Evolutionary conservation across 2,329 filamentous ascomycete species (phyloP), one percentile per base, ranked within the genome.

Genomic region (Fusarium agapanthi): DNA sequence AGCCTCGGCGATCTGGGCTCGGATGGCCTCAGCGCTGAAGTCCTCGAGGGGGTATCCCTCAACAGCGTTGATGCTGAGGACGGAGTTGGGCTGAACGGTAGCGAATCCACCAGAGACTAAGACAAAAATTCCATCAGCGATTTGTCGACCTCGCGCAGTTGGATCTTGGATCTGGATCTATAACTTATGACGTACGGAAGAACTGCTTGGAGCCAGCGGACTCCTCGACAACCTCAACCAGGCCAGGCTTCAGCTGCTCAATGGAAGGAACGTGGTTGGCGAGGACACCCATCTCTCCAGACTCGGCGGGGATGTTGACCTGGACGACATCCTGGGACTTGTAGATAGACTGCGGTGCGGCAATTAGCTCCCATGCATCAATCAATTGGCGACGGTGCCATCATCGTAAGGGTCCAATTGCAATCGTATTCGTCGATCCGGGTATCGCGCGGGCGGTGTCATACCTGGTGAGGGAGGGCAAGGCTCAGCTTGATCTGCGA

Each of bases 211-310:
- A 87, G 82, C 88, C 88, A 81, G 94, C 93, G 81, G 87, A 90
- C 90, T 99, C 96, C 89, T 98, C 95, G 77, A 98, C 90, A 81
- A 99, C 89, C 89, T 98, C 95, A 78, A 99, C 89, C 78, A 98
- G 87, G 81, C 96, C 96, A 71, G 96, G 95, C 90, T 97, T 97
- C 85, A 99, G 89, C 89, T 99, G 96, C 89, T 99, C 96, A 82
- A 99, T 98, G 72, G 95, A 95, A 75, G 96, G 95, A 80, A 99
- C 96, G 90, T 99, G 96, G 89, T 96, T 97, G 84, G 96, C 96
- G 82, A 99, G 93, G 80, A 99, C 92, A 93, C 96, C 96, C 96
- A 99, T 99, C 80, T 98, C 96, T 84, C 96, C 96, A 73, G 95
- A 97, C 85, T 97, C 96, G 81, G 96, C 96, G 83, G 96, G 93